These are phyloP conservation scores for Trichophaea hybrida DNA, from an alignment of 2,329 filamentous ascomycete genomes.

Conservation along the genomic window DNA sequence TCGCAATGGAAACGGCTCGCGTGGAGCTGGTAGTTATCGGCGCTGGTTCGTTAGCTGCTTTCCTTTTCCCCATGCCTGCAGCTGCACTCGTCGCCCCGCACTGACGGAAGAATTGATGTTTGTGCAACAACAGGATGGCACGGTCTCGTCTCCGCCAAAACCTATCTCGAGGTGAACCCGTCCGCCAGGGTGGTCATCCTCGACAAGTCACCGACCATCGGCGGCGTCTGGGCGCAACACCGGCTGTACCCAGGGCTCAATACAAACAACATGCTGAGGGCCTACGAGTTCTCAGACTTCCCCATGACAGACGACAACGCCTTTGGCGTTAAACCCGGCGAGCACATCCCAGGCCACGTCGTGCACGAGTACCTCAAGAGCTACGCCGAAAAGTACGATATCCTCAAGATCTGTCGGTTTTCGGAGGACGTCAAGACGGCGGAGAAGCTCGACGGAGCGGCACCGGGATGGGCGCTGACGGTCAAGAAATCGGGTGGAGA, in stretches of 20 bases:
- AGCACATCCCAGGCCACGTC: slow-evolving; percentile 36
- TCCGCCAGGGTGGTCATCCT: slow-evolving; percentile 42
- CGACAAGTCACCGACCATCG: slow-evolving; percentile 44
- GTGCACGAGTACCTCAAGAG: slow-evolving; percentile 39
- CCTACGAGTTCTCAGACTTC: slow-evolving; percentile 60
- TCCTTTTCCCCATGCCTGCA: background rate
- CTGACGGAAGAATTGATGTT: background rate
- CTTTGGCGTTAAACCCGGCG: slow-evolving; percentile 35
- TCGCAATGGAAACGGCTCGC: background rate
- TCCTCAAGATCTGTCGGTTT: slow-evolving; percentile 33
- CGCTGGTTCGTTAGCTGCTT: background rate
- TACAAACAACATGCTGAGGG: slow-evolving; percentile 45
- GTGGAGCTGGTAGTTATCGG: background rate
- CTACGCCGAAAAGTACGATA: slow-evolving; percentile 35
- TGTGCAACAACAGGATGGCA: background rate
- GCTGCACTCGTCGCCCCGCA: background rate
- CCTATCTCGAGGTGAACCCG: slow-evolving; percentile 41
- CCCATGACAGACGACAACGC: slow-evolving; percentile 45
- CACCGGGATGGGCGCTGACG: slow-evolving; percentile 3
- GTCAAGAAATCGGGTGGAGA: slow-evolving; percentile 9
- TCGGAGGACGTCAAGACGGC: slow-evolving; percentile 37
- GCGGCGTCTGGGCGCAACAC: slow-evolving; percentile 56
- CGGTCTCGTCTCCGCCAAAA: background rate
- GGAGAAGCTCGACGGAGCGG: slow-evolving; percentile 28
- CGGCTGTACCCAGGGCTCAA: slow-evolving; percentile 55